Percentiles rank a stretch among this genome's conserved stretches.
Evolutionary conservation across 208 protist species (phyloP).

Genomic region (Sergeia podlipaevii): DNA sequence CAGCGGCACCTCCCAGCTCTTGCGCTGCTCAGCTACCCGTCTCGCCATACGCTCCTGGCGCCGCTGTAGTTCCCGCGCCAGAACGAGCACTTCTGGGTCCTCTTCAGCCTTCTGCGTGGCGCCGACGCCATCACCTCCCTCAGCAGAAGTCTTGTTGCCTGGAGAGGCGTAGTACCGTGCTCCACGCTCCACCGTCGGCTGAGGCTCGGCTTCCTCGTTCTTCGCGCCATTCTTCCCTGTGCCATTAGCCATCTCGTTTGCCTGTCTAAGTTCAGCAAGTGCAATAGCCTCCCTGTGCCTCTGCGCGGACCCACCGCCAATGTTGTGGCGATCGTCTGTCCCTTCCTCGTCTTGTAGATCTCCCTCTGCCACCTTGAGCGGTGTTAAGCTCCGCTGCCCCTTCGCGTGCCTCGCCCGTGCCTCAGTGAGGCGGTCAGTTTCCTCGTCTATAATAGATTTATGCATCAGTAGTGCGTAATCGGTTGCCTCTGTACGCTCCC

Average conservation of each 20-base stretch:
- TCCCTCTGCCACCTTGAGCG: no score
- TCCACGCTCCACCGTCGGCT: not conserved
- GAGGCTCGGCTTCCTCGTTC: no score
- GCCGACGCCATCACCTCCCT: not conserved
- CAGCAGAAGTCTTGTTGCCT: not conserved
- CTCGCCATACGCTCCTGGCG: conserved; percentile 36
- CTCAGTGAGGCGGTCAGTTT: no score
- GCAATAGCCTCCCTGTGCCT: not conserved
- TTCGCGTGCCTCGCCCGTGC: no score
- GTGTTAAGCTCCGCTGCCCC: no score
- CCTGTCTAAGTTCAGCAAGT: no score
- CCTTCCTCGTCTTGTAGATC: not conserved
- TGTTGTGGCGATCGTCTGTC: not conserved
- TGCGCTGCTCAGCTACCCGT: conserved; percentile 15
- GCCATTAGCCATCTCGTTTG: no score
- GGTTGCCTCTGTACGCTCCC: conserved; percentile 9
- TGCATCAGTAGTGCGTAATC: no score
- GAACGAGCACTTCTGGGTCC: conserved; percentile 23
- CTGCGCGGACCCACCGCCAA: not conserved
- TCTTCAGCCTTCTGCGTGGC: not conserved
- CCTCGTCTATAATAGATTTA: no score
- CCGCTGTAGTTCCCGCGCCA: conserved; percentile 31
- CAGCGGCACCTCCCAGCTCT: conserved; percentile 9
- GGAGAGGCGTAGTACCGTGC: not conserved
- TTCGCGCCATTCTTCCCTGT: no score